These are phyloP conservation scores for Ogataea trehaloabstinens DNA, from an alignment of 805 yeast species.

Conservation along the genomic window DNA sequence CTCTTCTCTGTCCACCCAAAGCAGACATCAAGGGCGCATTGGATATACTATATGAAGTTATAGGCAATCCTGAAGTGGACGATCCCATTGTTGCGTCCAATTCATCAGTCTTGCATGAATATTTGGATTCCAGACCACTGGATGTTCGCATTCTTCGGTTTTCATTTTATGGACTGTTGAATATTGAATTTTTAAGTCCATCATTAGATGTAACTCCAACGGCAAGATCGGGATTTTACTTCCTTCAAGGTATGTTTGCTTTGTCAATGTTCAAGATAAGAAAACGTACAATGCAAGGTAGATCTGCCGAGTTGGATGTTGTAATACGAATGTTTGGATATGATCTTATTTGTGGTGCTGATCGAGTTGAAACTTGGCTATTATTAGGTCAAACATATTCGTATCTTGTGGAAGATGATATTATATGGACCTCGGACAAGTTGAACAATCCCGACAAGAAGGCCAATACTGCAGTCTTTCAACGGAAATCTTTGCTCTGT, in stretches of 20 bases:
- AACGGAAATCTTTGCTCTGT: slow-evolving; percentile 68
- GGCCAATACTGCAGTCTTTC: slow-evolving; percentile 56
- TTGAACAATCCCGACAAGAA: slow-evolving; percentile 62
- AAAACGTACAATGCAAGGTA: slow-evolving; percentile 74
- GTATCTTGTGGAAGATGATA: slow-evolving; percentile 78
- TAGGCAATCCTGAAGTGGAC: slow-evolving; percentile 61
- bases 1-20: slow-evolving; percentile 57
- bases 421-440: slow-evolving; percentile 90
- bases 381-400: slow-evolving; percentile 78
- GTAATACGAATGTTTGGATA: slow-evolving; percentile 62
- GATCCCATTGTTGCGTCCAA: slow-evolving; percentile 46
- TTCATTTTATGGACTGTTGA: slow-evolving; percentile 50
- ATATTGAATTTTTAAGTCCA: slow-evolving; percentile 28
- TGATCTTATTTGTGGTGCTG: slow-evolving; percentile 66
- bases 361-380: slow-evolving; percentile 83
- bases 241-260: slow-evolving; percentile 63
- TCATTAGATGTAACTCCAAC: slow-evolving; percentile 34
- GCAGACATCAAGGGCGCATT: slow-evolving; percentile 70
- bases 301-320: slow-evolving; percentile 76
- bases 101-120: slow-evolving; percentile 42
- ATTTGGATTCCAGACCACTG: slow-evolving; percentile 43
- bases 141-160: slow-evolving; percentile 44
- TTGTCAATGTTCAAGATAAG: slow-evolving; percentile 68
- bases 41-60: slow-evolving; percentile 66
- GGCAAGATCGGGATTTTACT: slow-evolving; percentile 59